These are phyloP conservation scores for Pholiota microspora DNA, from an alignment of 768 basidiomycete species.

Conservation along the genomic window DNA sequence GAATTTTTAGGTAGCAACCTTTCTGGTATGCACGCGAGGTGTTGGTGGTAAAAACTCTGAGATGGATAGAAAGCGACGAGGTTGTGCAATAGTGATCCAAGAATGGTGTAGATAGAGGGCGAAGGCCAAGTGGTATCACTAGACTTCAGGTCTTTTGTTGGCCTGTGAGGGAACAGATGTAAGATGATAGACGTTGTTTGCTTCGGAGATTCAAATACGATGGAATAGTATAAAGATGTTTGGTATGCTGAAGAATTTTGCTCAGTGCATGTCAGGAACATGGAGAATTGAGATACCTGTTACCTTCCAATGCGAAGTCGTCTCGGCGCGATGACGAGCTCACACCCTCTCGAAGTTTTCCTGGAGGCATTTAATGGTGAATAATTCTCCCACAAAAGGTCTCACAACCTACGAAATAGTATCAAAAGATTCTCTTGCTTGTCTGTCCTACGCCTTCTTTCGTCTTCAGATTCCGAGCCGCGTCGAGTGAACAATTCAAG, in stretches of 20 bases:
- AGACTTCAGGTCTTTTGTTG: slow-evolving; percentile 23
- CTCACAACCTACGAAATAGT: slow-evolving; percentile 57
- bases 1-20: slow-evolving; percentile 36
- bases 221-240: slow-evolving; percentile 64
- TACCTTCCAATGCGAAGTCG: slow-evolving; percentile 68
- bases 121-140: slow-evolving; percentile 1
- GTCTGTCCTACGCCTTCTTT: slow-evolving; percentile 42
- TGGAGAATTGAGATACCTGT: neutral
- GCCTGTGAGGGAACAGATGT: slow-evolving; percentile 50
- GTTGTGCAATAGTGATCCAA: slow-evolving; percentile 58
- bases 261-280: no score
- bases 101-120: slow-evolving; percentile 27
- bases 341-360: slow-evolving; percentile 76
- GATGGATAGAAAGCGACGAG: slow-evolving; percentile 62
- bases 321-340: slow-evolving; percentile 59
- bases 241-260: slow-evolving; percentile 60
- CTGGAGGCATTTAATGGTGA: slow-evolving; percentile 29
- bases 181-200: slow-evolving; percentile 64
- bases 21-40: slow-evolving; percentile 38
- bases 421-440: slow-evolving; percentile 70
- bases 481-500: slow-evolving; percentile 40
- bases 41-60: slow-evolving; percentile 53
- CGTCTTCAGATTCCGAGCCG: slow-evolving; percentile 28
- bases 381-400: neutral
- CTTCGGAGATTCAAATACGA: slow-evolving; percentile 57